phyloP scores from a whole-genome alignment of 441 rosid species.

The Daphne laureola region DNA sequence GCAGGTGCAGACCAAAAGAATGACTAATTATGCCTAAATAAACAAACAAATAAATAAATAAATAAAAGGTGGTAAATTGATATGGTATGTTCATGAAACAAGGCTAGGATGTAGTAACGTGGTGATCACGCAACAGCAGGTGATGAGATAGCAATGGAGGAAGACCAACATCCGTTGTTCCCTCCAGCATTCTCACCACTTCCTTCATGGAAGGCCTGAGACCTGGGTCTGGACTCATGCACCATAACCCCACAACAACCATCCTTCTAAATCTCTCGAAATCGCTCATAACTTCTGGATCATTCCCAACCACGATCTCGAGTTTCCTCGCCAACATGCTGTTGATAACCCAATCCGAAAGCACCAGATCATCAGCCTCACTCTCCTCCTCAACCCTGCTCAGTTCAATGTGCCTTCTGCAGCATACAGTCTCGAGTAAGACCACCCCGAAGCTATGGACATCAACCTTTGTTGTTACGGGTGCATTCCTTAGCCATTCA shows the following conservation, averaged over 20 bases:
- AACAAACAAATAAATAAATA: too few species aligned
- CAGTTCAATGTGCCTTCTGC: slow-evolving; percentile 6
- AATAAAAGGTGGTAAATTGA: too few species aligned
- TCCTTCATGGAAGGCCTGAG: slow-evolving; percentile 29
- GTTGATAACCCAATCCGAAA: slow-evolving; percentile 1
- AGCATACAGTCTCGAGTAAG: slow-evolving; percentile 20
- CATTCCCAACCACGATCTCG: slow-evolving; percentile 10
- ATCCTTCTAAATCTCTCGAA: slow-evolving; percentile 10
- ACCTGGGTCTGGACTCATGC: slow-evolving; percentile 24
- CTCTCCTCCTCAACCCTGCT: background rate
- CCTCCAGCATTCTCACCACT: slow-evolving; percentile 35
- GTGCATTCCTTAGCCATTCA: slow-evolving; percentile 20
- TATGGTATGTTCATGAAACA: too few species aligned
- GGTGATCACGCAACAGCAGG: too few species aligned
- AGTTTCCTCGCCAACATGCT: background rate
- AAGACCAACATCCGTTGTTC: slow-evolving; percentile 14
- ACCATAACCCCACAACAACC: slow-evolving; percentile 20
- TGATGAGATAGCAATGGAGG: slow-evolving; percentile 15
- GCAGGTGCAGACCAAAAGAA: too few species aligned
- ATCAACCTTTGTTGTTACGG: background rate
- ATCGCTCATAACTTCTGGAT: slow-evolving; percentile 9
- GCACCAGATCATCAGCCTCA: slow-evolving; percentile 4
- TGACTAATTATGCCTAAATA: too few species aligned
- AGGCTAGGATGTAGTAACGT: too few species aligned
- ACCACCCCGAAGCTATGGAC: slow-evolving; percentile 26